Evolutionary conservation across 2,329 filamentous ascomycete species (phyloP), one percentile per base, ranked within the genome.

Genomic region (Ophiostoma novo-ulmi): DNA sequence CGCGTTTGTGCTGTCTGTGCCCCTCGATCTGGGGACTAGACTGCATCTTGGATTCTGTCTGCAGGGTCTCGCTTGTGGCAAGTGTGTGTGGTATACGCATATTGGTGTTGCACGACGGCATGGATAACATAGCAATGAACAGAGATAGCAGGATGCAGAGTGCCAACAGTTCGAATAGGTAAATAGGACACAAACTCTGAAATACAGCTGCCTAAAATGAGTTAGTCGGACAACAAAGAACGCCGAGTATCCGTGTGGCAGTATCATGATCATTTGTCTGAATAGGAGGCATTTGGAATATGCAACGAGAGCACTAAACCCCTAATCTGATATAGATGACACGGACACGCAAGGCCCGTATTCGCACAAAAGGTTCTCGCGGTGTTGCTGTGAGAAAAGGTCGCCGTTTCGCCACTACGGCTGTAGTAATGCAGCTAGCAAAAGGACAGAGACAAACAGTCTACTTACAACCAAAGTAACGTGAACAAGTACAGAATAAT

Each of bases 341-440:
- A 35, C 13, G 58, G 26, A 63, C 58, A 26, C 58, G 58, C 26
- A 63, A 36, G 26, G 20, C 58, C 58, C 58, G 58, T 63, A 63
- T 36, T 63, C 58, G 58, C 58, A 1, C 20, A 55, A 55, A 52
- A 52, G 7, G 44, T n/a, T 14, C 20, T 22, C 13, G 58, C 6
- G 58, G 58, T 35, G 26, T 26, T 35, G 55, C 13, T 14, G 55
- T 35, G 52, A 26, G n/a, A 6, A 17, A 48, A 7, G 39, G 14
- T 48, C 3, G 1, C 58, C 26, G 58, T 35, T 63, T 63, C 13
- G 58, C 58, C 58, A 58, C 52, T 1, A 26, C 58, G 13, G 13
- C 44, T 35, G 58, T 20, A 22, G 44, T 6, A 17, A 14, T 26
- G 11, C 20, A 58, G 52, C 52, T 48, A 48, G 20, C 44, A 20